Evolutionary conservation across 805 yeast genomes (phyloP), one percentile per base, ranked within the genome.

Genomic region (Wickerhamiella azymoides): DNA sequence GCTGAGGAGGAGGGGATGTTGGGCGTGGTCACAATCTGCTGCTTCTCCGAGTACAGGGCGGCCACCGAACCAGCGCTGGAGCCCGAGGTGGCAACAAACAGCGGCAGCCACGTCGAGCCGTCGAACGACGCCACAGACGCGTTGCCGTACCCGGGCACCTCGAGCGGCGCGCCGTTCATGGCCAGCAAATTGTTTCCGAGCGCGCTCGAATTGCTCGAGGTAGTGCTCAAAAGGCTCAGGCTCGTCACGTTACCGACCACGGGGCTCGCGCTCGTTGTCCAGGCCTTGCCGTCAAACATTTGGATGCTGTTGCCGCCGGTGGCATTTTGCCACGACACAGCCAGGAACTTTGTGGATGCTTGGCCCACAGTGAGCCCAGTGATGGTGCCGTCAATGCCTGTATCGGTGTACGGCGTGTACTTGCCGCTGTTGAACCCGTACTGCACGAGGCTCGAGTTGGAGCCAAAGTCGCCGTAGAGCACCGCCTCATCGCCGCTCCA

Each of bases 31-130:
- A 47, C 49, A 1, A 50, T 49, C 2, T 50, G 50, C 36, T 51
- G 50, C 21, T 25, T 36, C 47, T 63, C 61, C 2, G 68, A 56
- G 36, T 55, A 58, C 26, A 63, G 52, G n/a, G 64, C 50, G 39
- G 49, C 51, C n/a, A 59, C 53, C 17, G 47, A 30, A 7, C 61
- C 65, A 4, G 50, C 28, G 37, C 40, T 46, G 5, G 49, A 32
- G 10, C 52, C 52, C 16, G 47, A 49, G 6, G 57, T 54, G 2
- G 59, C 48, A 5, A 62, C 57, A 49, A 72, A 72, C 2, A 76
- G 57, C 10, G 94, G 94, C 26, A 63, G 55, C 94, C 94, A 85
- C 7, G 53, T 42, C 0, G 64, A 52, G 1, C 93, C 86, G 56
- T 84, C 76, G 61, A 61, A 84, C 25, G 74, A 62, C 0, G 88